Conservation (phyloP, 805 yeast genomes). For the Scheffersomyces ergatensis region DNA sequence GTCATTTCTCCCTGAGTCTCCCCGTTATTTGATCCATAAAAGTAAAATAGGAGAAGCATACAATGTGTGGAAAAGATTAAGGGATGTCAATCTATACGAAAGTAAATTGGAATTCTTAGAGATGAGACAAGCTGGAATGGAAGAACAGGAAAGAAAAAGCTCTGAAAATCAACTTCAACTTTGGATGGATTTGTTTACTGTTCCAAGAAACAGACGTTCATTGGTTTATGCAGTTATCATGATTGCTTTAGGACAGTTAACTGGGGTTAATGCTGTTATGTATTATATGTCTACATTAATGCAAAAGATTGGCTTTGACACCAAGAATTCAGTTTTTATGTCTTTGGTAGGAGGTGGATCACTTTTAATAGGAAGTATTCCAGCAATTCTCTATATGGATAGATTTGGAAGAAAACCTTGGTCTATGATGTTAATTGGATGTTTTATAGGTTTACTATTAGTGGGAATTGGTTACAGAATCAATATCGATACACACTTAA, state of each 20-base stretch:
- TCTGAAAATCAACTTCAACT: conserved; percentile 35
- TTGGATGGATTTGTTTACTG: conserved; percentile 50
- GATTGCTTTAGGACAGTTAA: conserved; percentile 62
- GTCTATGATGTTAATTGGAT: conserved; percentile 57
- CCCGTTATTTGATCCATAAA: conserved; percentile 42
- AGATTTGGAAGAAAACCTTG: conserved; percentile 56
- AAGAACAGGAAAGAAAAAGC: conserved; percentile 40
- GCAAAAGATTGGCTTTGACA: conserved; percentile 52
- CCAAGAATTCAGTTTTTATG: conserved; percentile 57
- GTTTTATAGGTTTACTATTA: conserved; percentile 57
- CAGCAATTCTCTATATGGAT: conserved; percentile 61
- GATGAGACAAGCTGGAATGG: conserved; percentile 50
- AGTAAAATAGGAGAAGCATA: conserved; percentile 47
- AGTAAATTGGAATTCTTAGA: conserved; percentile 56
- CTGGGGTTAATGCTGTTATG: conserved; percentile 67
- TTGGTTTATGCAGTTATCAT: conserved; percentile 54
- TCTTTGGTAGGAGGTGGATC: conserved; percentile 70
- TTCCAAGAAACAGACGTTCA: conserved; percentile 62
- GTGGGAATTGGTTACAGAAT: conserved; percentile 58
- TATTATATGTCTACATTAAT: conserved; percentile 62
- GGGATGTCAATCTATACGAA: conserved; percentile 43
- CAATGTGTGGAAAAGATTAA: conserved; percentile 53
- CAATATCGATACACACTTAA: conserved; percentile 30
- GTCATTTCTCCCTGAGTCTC: conserved; percentile 53
- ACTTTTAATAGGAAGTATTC: conserved; percentile 60